Percentiles rank a stretch among this genome's conserved stretches.
phyloP scores from a whole-genome alignment of 2,329 filamentous ascomycete species.

The Cordyceps militaris region DNA sequence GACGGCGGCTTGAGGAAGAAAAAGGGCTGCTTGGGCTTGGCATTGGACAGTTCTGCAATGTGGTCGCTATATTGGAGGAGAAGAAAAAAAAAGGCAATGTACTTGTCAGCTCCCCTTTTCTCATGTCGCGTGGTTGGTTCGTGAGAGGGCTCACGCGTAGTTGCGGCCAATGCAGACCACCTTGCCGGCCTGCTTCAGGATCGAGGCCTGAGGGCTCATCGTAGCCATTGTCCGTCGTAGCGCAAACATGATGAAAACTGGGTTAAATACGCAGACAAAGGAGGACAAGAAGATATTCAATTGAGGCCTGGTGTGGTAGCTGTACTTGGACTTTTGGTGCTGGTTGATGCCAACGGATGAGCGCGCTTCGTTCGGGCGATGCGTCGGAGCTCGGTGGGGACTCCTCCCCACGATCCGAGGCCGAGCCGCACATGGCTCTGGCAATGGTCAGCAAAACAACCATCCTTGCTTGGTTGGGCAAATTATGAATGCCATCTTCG shows the following conservation, averaged over 20 bases:
- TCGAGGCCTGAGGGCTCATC: constrained; percentile 36
- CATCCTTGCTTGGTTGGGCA: background rate
- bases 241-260: constrained; percentile 26
- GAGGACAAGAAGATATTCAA: background rate
- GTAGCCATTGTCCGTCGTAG: constrained; percentile 32
- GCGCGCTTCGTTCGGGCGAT: background rate
- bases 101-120: constrained; percentile 20
- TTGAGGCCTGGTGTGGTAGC: background rate
- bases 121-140: constrained; percentile 15
- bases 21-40: constrained; percentile 87
- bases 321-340: background rate
- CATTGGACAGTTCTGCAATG: constrained; percentile 83
- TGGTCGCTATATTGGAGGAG: constrained; percentile 61
- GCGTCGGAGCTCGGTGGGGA: constrained; percentile 2
- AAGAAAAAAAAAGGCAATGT: background rate
- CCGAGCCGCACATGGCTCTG: background rate
- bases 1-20: constrained; percentile 97
- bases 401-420: constrained; percentile 2
- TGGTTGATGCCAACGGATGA: background rate
- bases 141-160: constrained; percentile 66
- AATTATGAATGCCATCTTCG: background rate
- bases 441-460: background rate
- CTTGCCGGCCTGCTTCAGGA: constrained; percentile 55
- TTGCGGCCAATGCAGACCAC: constrained; percentile 92
- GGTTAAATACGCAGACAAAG: background rate